Evolutionary conservation across 2,329 filamentous ascomycete species (phyloP), one percentile per base, ranked within the genome.

Genomic region (Pseudogymnoascus sp.): DNA sequence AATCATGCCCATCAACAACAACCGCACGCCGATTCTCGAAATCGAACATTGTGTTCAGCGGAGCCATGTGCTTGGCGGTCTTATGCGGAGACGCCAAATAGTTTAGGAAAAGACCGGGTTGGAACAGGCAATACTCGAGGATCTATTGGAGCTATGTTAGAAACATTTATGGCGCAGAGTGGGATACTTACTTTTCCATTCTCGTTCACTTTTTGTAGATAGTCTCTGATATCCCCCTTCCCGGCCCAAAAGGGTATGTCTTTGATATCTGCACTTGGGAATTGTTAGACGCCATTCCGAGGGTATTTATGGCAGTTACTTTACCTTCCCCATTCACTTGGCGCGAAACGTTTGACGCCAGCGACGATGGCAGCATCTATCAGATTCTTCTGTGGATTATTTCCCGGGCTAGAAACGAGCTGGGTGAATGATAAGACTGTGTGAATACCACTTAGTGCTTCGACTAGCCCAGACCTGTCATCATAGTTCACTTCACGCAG

Each of bases 61-160:
- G 67, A 4, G 67, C 63, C n/a, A 77, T 67, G 29, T 71, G 69
- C 15, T 75, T 76, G 5, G 73, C 64, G 0, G 76, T 74, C 12
- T 75, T 69, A 61, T 78, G 66, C 0, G 80, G 79, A 60, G 73
- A 72, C 13, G 75, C 77, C 10, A 82, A 72, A 72, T 82, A 82
- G 67, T 82, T 74, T 36, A 78, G 65, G 68, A 81, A 80, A 15
- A 77, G 64, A 4, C 78, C 78, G 1, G 78, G 76, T 61, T 81
- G 78, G 70, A 82, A 82, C 1, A 80, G 71, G 27, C 70, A 76
- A 68, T 81, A 82, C 60, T 82, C 77, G 4, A 81, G 71, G 13
- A 78, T 71, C 75, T 77, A 60, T 12, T 9, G 39, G 6, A 6
- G 7, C 36, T 5, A 18, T 21, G 21, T 42, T 15, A 55, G 15